Evolutionary conservation across 495 filamentous ascomycete species (phyloP), one percentile per base, ranked within the genome.

Genomic region (Aspergillus cristatus): DNA sequence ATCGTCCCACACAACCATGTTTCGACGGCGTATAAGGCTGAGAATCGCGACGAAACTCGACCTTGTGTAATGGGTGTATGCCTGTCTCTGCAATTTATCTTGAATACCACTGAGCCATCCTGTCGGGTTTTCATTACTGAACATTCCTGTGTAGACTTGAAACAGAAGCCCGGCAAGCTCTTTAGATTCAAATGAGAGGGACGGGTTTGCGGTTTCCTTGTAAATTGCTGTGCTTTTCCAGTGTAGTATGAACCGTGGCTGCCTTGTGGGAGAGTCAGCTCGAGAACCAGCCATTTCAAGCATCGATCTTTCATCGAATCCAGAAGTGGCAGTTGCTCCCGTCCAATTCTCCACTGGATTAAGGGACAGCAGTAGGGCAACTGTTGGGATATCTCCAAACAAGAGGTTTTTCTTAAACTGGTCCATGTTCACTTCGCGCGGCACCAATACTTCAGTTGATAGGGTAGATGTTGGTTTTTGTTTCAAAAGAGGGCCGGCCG

Each of bases 261-360:
- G 20, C 20, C 20, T 24, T 24, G 20, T 24, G 20, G 20, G 20
- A 24, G 20, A 24, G 20, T 24, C 20, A 24, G 20, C 20, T 24
- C 20, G 20, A 24, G 20, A 24, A 24, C 20, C 20, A 24, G 20
- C 20, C 20, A 24, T 24, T 24, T 24, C 20, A 24, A 24, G 20
- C 20, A 18, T 20, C n/a, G 20, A 24, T 24, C 18, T 30, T 57
- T 58, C 34, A 38, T 63, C 55, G 33, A 47, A 35, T 5, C 35
- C 42, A 0, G 68, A 58, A 4, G 43, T 35, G 7, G 63, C 37
- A 10, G 50, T 62, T 14, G 63, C 52, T 30, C 69, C 68, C 6
- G 72, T 71, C 62, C 65, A 72, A 41, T 66, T 71, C 32, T 71
- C 65, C 4, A 67, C 41, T 1, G 73, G 69, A 1, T 51, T 40